Base-by-base conservation (phyloP, 345 rosid species). In the Ailanthus altissimus region DNA sequence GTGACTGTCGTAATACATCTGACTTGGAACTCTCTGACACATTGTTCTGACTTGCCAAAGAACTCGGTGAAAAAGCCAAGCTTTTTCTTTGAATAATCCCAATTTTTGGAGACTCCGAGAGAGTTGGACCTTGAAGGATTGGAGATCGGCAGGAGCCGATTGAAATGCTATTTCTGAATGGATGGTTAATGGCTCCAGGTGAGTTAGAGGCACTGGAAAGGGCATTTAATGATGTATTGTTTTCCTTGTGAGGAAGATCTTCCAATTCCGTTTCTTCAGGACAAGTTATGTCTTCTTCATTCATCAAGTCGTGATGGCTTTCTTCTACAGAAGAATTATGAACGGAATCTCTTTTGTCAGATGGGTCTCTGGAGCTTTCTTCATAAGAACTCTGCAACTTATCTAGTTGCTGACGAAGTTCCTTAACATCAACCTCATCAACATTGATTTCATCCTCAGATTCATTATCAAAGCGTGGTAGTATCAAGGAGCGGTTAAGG, bases 21-120 rank as follows among this genome's bases (percentile, higher is more conserved):
- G 82, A 63, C 60, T 76, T 85, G 50, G 84, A 72, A 63, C 88
- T 91, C 77, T 83, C 86, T 0, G 84, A 83, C 60, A 80, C 67
- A 83, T 80, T 84, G 71, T 77, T 85, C 82, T 87, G 88, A 74
- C 88, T 88, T 66, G 88, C 80, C 76, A 87, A 81, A 77, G 85
- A 80, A 64, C 86, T 60, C 63, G 95, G 83, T 66, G 93, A 80
- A 74, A 86, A 65, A 50, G 80, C 83, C 77, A 85, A 72, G 79
- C 97, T 95, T 82, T 85, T 96, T 87, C 94, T 87, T 72, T 63
- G 79, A 65, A 84, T 81, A 74, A 85, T 86, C 86, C 86, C 88
- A 75, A 96, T 85, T 87, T 88, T 96, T 23, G 99, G 98, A 76
- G 98, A 96, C 83, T 96, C 98, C 1, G 97, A 92, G 75, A 90